Evolutionary conservation across 129 eudicot species (phyloP).

Genomic region (Heracleum sosnowskyi): DNA sequence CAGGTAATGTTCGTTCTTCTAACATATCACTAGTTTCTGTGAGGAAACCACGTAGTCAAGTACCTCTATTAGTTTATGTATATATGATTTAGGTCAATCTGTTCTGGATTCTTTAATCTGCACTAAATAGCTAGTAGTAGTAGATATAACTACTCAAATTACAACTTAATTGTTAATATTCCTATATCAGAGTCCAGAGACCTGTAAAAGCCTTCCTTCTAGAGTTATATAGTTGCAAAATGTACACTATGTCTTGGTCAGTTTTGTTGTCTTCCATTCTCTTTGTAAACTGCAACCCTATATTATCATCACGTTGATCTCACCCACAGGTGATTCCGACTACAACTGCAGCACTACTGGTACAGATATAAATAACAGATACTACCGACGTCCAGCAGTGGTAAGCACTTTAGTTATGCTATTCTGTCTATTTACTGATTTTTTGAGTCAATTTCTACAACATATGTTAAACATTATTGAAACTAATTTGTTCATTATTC

Average conservation of each 20-base stretch:
- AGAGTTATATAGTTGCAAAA: neutral
- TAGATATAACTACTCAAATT: neutral
- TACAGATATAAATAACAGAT: slow-evolving; percentile 34
- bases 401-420: slow-evolving; percentile 27
- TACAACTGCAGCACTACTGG: slow-evolving; percentile 32
- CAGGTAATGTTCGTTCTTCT: neutral
- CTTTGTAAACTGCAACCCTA: slow-evolving; percentile 33
- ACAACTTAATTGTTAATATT: neutral
- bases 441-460: no score
- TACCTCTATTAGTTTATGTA: neutral
- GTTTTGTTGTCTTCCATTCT: neutral
- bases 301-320: neutral
- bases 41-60: neutral
- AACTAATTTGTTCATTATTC: neutral
- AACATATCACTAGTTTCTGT: neutral
- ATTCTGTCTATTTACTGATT: neutral
- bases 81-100: neutral
- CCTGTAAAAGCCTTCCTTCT: neutral
- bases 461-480: neutral
- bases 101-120: neutral
- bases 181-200: neutral
- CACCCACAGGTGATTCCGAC: slow-evolving; percentile 51
- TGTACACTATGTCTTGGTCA: neutral
- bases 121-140: neutral
- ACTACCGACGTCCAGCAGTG: slow-evolving; percentile 35